Conservation (phyloP, 805 yeast species). For the Nakazawaea sp. region DNA sequence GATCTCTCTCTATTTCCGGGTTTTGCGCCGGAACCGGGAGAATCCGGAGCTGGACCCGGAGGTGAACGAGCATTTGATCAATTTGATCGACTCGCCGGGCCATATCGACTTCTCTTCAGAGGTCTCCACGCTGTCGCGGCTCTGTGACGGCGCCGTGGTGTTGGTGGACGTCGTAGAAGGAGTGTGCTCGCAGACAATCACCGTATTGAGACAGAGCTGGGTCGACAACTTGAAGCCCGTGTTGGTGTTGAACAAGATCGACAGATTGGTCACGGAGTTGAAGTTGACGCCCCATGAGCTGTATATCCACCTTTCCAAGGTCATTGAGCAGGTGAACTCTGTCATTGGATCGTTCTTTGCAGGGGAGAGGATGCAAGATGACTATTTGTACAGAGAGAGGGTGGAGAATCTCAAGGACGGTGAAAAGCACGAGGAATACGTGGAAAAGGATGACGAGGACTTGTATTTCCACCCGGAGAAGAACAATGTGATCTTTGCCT, state of each 20-base stretch:
- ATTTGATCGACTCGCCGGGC: constrained; percentile 97
- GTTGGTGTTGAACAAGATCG: constrained; percentile 86
- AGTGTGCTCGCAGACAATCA: constrained; percentile 94
- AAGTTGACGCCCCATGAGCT: constrained; percentile 82
- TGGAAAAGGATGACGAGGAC: constrained; percentile 74
- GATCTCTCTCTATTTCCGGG: constrained; percentile 83
- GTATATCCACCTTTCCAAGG: constrained; percentile 65
- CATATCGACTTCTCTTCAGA: constrained; percentile 96
- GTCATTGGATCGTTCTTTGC: constrained; percentile 90
- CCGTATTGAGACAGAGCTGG: constrained; percentile 94
- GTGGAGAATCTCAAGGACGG: constrained; percentile 32
- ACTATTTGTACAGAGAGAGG: constrained; percentile 65
- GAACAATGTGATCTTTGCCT: constrained; percentile 85
- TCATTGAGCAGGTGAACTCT: constrained; percentile 90
- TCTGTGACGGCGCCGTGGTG: constrained; percentile 96
- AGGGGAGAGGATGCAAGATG: constrained; percentile 90
- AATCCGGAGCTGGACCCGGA: constrained; percentile 19
- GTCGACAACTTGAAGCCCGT: constrained; percentile 84
- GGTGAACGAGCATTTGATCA: constrained; percentile 78
- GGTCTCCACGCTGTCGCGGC: constrained; percentile 90
- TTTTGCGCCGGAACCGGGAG: constrained; percentile 37
- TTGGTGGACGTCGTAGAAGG: constrained; percentile 97
- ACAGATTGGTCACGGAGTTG: constrained; percentile 76
- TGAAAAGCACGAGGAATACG: constrained; percentile 36
- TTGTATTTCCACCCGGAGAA: constrained; percentile 81